Conservation (phyloP, 768 basidiomycete genomes). For the Pleurotus tuoliensis region DNA sequence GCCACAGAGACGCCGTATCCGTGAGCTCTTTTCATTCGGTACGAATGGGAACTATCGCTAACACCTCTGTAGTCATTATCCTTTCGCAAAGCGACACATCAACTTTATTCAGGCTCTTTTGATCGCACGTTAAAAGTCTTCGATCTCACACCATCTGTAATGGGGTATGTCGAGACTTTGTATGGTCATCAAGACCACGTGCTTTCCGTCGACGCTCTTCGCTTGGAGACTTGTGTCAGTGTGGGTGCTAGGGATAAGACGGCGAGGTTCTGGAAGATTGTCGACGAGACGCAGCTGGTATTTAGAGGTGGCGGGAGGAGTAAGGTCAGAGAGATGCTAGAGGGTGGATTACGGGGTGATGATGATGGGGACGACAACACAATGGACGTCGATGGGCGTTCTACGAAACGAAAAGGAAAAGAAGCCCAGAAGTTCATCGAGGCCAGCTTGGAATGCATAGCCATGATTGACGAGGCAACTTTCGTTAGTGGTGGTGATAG, state of each 20-base stretch:
- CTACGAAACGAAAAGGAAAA: slow-evolving; percentile 31
- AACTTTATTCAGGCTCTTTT: slow-evolving; percentile 73
- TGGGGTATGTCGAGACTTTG: slow-evolving; percentile 93
- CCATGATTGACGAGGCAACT: slow-evolving; percentile 92
- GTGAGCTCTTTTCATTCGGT: slow-evolving; percentile 19
- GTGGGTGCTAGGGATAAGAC: slow-evolving; percentile 92
- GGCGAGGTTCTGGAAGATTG: slow-evolving; percentile 92
- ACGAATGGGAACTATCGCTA: not conserved
- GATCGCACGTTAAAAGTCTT: slow-evolving; percentile 91
- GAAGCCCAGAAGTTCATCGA: slow-evolving; percentile 62
- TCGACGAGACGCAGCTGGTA: slow-evolving; percentile 91
- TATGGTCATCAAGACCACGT: slow-evolving; percentile 96
- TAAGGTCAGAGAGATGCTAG: slow-evolving; percentile 72
- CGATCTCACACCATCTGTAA: slow-evolving; percentile 62
- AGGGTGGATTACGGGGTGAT: slow-evolving; percentile 68
- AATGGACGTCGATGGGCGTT: slow-evolving; percentile 13
- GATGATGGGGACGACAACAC: slow-evolving; percentile 46
- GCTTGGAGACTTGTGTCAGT: slow-evolving; percentile 80
- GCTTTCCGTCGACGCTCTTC: slow-evolving; percentile 71
- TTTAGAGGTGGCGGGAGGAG: slow-evolving; percentile 94
- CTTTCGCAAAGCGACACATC: slow-evolving; percentile 74
- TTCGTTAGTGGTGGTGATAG: slow-evolving; percentile 95
- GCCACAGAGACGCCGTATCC: slow-evolving; percentile 44
- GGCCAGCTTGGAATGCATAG: slow-evolving; percentile 87
- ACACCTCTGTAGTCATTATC: slow-evolving; percentile 47